Percentiles rank a stretch among this genome's conserved stretches.
Conservation (phyloP, 108 stramenopile species). For the Thalassiosira profunda region DNA sequence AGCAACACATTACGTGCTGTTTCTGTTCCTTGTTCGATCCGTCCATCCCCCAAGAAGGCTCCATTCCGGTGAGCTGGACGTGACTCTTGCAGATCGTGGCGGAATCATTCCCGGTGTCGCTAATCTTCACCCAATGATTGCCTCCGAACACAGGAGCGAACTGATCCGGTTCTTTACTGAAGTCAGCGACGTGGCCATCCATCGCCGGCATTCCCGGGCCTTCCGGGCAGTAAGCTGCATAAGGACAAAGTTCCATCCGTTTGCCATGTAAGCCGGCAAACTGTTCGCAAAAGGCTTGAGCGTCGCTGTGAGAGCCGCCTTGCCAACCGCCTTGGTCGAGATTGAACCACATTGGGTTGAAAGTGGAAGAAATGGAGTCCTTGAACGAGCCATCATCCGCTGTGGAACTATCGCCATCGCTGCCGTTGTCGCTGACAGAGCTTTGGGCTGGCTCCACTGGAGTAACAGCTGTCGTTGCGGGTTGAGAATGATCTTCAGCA, state of each 20-base stretch:
- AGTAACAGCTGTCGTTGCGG: too few relatives aligned
- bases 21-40: constrained; percentile 36
- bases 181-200: constrained; percentile 16
- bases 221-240: constrained; percentile 42
- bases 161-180: constrained; percentile 22
- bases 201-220: constrained; percentile 28
- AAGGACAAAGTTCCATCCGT: constrained; percentile 40
- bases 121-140: constrained; percentile 47
- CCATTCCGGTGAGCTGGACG: constrained; percentile 23
- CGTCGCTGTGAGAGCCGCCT: constrained; percentile 23
- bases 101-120: too few relatives aligned
- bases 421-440: too few relatives aligned
- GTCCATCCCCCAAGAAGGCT: constrained; percentile 42
- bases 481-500: too few relatives aligned
- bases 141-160: constrained; percentile 35
- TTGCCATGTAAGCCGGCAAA: constrained; percentile 2
- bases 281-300: constrained; percentile 31
- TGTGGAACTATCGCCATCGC: too few relatives aligned
- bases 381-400: not conserved
- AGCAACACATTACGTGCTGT: constrained; percentile 50
- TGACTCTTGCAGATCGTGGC: constrained; percentile 17
- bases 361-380: constrained; percentile 6
- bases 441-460: too few relatives aligned
- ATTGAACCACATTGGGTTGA: constrained; percentile 18
- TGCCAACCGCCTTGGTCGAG: constrained; percentile 1